Conservation (phyloP, 495 filamentous ascomycete species). For the Daldinia bambusicola region DNA sequence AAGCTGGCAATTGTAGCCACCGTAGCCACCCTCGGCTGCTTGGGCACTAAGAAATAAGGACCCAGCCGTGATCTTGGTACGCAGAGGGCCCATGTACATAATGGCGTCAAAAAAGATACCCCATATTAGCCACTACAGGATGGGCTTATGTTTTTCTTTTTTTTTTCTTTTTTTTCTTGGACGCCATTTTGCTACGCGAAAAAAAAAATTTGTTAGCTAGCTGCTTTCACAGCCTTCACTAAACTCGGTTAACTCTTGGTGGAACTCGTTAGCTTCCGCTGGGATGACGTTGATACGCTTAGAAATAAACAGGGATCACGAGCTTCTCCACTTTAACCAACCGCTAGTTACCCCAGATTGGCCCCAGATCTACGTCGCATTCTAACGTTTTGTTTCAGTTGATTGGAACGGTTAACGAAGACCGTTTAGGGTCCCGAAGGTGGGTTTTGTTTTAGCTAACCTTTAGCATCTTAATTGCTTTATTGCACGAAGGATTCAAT, state of each 20-base stretch:
- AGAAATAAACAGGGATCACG: constrained; percentile 15
- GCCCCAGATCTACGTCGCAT: constrained; percentile 34
- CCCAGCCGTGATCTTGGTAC: neutral
- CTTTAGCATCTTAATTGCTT: neutral
- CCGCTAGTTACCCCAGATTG: constrained; percentile 40
- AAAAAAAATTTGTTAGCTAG: constrained; percentile 13
- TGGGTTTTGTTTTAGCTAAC: neutral
- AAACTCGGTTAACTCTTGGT: constrained; percentile 21
- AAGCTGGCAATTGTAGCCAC: neutral
- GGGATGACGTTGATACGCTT: constrained; percentile 38
- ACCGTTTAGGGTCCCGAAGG: constrained; percentile 1
- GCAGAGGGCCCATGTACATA: no score
- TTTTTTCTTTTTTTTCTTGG: no score
- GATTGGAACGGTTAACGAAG: constrained; percentile 27
- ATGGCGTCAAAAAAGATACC: no score
- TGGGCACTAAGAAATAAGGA: neutral
- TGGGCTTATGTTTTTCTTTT: no score
- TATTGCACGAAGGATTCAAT: constrained; percentile 11
- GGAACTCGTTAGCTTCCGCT: constrained; percentile 27
- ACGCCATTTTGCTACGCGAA: no score
- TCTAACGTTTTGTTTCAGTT: constrained; percentile 30
- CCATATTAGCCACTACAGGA: no score
- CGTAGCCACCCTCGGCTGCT: neutral
- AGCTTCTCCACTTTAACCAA: constrained; percentile 25
- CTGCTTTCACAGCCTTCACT: neutral